A percentile compares a stretch with the other conserved stretches of the same genome.
Conservation (phyloP, 495 filamentous ascomycete species). For the Echria macrotheca region DNA sequence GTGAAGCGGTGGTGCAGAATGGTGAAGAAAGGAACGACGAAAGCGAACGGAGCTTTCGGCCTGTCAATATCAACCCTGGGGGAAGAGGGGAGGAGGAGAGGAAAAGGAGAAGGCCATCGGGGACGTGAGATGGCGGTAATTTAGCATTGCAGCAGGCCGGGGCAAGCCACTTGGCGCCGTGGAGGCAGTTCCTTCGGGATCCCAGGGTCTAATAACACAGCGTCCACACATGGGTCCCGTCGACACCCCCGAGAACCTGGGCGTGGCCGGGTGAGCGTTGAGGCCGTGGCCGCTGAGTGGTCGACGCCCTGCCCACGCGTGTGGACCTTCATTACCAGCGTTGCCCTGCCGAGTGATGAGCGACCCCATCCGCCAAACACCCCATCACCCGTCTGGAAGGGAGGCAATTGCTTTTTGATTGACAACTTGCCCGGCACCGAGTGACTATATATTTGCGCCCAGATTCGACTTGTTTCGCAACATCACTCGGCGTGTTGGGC, state of each 20-base stretch:
- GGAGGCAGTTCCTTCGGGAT: constrained; percentile 14
- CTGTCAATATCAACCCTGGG: constrained; percentile 43
- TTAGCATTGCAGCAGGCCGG: constrained; percentile 17
- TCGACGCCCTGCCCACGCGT: constrained; percentile 13
- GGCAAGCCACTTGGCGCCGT: constrained; percentile 22
- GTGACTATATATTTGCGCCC: too few relatives aligned
- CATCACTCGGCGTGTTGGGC: too few relatives aligned
- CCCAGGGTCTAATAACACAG: constrained; percentile 14
- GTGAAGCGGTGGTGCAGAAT: constrained; percentile 80
- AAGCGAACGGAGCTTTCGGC: constrained; percentile 50
- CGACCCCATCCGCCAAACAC: neutral
- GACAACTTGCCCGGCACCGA: too few relatives aligned
- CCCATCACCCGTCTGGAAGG: neutral
- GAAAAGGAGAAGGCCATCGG: constrained; percentile 31
- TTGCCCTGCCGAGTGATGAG: constrained; percentile 11
- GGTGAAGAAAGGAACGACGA: constrained; percentile 37
- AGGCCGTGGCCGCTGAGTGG: constrained; percentile 19
- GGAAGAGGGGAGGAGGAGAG: constrained; percentile 37
- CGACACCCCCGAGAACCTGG: neutral
- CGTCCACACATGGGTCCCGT: constrained; percentile 10
- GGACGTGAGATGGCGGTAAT: constrained; percentile 20
- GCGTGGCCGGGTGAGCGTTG: constrained; percentile 12
- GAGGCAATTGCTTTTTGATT: too few relatives aligned
- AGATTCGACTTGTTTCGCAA: too few relatives aligned
- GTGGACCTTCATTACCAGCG: constrained; percentile 28